phyloP scores from a whole-genome alignment of 192 early-diverging fungal genomes.

The Lobosporangium transversale region DNA sequence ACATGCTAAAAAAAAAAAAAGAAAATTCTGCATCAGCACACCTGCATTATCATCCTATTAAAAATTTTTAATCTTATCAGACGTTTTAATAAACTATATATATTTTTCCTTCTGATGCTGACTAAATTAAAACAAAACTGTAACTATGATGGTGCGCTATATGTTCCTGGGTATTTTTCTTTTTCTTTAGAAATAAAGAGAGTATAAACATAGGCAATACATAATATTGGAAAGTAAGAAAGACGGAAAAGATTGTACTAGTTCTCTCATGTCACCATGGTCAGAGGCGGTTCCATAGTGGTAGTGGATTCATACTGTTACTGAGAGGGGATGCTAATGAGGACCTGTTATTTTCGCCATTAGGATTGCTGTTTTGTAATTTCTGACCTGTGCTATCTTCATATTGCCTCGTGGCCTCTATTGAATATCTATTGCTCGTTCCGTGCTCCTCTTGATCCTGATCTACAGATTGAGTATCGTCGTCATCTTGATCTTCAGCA shows the following conservation, averaged over 20 bases:
- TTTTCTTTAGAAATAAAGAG: too few species aligned
- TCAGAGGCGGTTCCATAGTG: not conserved
- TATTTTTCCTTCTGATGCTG: not conserved
- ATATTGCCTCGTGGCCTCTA: slow-evolving; percentile 11
- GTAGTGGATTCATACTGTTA: slow-evolving; percentile 8
- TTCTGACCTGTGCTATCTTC: not conserved
- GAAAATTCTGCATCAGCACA: too few species aligned
- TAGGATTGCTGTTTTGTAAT: not conserved
- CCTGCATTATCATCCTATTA: too few species aligned
- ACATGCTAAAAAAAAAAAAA: too few species aligned
- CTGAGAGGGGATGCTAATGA: not conserved
- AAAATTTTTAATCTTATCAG: too few species aligned
- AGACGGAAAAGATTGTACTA: not conserved
- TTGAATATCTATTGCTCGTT: too few species aligned
- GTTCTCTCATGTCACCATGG: slow-evolving; percentile 8
- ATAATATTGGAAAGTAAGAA: not conserved
- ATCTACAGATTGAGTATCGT: not conserved
- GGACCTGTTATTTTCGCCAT: too few species aligned
- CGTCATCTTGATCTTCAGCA: slow-evolving; percentile 1
- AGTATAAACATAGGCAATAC: not conserved
- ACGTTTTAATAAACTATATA: not conserved
- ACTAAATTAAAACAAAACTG: not conserved
- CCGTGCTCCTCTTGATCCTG: not conserved
- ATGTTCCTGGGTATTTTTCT: too few species aligned
- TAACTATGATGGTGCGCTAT: too few species aligned